Evolutionary conservation across 352 stramenopile species (phyloP).

Genomic region (Pythium oligandrum): DNA sequence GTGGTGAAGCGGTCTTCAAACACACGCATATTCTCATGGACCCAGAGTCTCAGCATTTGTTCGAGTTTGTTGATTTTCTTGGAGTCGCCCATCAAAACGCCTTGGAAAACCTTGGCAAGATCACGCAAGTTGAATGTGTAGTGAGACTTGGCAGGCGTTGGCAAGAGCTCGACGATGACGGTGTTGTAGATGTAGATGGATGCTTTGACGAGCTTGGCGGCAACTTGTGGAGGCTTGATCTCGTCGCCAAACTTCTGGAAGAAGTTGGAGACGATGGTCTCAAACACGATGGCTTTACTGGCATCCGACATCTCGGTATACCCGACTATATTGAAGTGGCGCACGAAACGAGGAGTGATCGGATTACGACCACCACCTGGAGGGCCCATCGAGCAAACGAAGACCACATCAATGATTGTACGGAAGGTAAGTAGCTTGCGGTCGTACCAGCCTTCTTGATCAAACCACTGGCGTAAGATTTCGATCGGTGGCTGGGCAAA

Average conservation of each 20-base stretch:
- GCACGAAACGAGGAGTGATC: slow-evolving; percentile 74
- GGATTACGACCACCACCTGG: slow-evolving; percentile 73
- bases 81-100: slow-evolving; percentile 74
- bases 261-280: slow-evolving; percentile 75
- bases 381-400: slow-evolving; percentile 80
- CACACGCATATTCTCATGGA: slow-evolving; percentile 84
- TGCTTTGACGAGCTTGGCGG: slow-evolving; percentile 56
- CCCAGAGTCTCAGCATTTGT: slow-evolving; percentile 67
- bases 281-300: slow-evolving; percentile 80
- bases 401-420: slow-evolving; percentile 88
- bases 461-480: slow-evolving; percentile 93
- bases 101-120: slow-evolving; percentile 85
- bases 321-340: slow-evolving; percentile 84
- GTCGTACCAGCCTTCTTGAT: slow-evolving; percentile 94
- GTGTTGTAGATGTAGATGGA: slow-evolving; percentile 85
- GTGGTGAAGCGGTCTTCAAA: slow-evolving; percentile 88
- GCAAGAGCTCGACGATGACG: slow-evolving; percentile 70
- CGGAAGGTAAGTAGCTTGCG: slow-evolving; percentile 89
- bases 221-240: slow-evolving; percentile 47
- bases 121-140: slow-evolving; percentile 90
- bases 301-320: slow-evolving; percentile 83
- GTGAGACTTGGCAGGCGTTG: slow-evolving; percentile 80
- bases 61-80: slow-evolving; percentile 72
- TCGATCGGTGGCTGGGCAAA: slow-evolving; percentile 94
- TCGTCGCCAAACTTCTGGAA: slow-evolving; percentile 66